Conservation (phyloP, 768 basidiomycete species). For the Rickenella mellea region DNA sequence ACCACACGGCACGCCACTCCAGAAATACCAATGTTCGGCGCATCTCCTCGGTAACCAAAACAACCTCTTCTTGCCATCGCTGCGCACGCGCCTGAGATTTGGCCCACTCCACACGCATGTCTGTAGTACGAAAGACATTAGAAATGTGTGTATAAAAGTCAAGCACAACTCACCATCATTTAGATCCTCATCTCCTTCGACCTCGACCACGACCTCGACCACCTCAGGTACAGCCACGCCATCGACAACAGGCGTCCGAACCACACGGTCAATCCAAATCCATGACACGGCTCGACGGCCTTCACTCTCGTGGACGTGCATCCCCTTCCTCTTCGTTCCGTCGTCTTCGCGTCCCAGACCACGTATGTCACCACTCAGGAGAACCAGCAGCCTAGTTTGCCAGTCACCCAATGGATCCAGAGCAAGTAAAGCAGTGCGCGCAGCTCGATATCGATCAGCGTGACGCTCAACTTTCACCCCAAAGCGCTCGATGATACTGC, state of each 20-base stretch:
- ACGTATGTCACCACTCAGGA: too few relatives aligned
- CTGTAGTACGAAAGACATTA: background rate
- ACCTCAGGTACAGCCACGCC: too few relatives aligned
- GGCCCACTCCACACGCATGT: slow-evolving; percentile 12
- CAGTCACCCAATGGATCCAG: background rate
- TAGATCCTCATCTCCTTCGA: background rate
- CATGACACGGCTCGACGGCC: background rate
- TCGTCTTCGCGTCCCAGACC: background rate
- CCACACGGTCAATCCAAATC: too few relatives aligned
- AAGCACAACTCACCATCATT: background rate
- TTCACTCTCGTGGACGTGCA: background rate
- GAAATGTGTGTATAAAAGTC: background rate
- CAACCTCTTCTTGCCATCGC: slow-evolving; percentile 15
- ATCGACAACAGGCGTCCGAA: too few relatives aligned
- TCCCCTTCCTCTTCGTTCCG: background rate
- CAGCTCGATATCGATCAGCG: background rate
- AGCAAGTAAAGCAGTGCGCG: background rate
- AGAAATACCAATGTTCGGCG: slow-evolving; percentile 7
- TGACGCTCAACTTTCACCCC: background rate
- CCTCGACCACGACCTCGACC: background rate
- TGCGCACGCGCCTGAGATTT: slow-evolving; percentile 9
- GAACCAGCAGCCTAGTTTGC: too few relatives aligned
- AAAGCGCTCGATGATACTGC: background rate
- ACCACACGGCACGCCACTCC: slow-evolving; percentile 9
- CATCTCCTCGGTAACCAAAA: slow-evolving; percentile 18